phyloP scores from a whole-genome alignment of 1,284 basidiomycete species.

The Ceratobasidium sp. region DNA sequence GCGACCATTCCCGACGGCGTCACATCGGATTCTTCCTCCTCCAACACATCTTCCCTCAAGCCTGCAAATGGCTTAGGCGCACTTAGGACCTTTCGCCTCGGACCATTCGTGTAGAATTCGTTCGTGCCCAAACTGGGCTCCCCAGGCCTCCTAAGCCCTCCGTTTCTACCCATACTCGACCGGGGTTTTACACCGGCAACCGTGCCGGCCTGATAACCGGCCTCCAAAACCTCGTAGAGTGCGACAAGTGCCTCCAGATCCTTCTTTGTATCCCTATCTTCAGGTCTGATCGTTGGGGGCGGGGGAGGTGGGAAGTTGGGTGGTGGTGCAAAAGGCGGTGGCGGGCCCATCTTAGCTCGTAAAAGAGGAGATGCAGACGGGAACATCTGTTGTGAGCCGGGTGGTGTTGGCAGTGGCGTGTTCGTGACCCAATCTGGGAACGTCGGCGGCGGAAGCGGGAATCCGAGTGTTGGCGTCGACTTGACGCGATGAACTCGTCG shows the following conservation, averaged over 20 bases:
- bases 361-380: conserved; percentile 15
- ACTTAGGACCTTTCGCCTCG: background rate
- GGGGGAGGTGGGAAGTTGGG: conserved; percentile 37
- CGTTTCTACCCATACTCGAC: conserved; percentile 1
- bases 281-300: background rate
- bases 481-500: conserved; percentile 32
- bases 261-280: conserved; percentile 11
- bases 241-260: conserved; percentile 34
- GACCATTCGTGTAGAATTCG: background rate
- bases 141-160: conserved; percentile 8
- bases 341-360: conserved; percentile 24
- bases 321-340: conserved; percentile 33
- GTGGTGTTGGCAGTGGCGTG: conserved; percentile 37
- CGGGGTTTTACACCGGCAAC: conserved; percentile 6
- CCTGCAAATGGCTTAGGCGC: background rate
- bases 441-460: conserved; percentile 25
- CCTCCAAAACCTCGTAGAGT: conserved; percentile 21
- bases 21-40: conserved; percentile 75
- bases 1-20: conserved; percentile 18
- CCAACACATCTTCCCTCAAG: conserved; percentile 65
- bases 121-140: conserved; percentile 2
- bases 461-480: conserved; percentile 36
- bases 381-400: background rate
- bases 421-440: conserved; percentile 34
- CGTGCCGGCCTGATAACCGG: background rate